Conservation (phyloP, 2,329 filamentous ascomycete species). For the Bipolaris gigantea region DNA sequence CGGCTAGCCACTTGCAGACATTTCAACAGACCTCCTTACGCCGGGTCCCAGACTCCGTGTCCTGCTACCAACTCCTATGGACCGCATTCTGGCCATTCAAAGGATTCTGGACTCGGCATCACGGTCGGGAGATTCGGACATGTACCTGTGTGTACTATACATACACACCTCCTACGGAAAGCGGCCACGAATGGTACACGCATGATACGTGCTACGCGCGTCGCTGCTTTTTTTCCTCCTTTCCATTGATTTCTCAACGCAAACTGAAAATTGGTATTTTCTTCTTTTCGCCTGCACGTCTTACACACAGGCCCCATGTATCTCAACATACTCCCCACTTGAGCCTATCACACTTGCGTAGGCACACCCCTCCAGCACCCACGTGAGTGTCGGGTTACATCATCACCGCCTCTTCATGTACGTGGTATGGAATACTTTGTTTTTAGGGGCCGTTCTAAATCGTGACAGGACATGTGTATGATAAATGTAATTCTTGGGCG, state of each 20-base stretch:
- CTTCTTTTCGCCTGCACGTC: background rate
- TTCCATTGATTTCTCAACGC: background rate
- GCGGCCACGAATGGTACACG: background rate
- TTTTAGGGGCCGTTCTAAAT: too few species aligned
- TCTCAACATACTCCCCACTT: background rate
- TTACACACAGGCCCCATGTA: background rate
- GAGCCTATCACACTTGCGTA: background rate
- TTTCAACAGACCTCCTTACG: conserved; percentile 3
- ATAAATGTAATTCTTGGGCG: too few species aligned
- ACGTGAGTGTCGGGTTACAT: too few species aligned
- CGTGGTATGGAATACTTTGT: too few species aligned
- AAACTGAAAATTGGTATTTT: background rate
- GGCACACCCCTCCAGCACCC: too few species aligned
- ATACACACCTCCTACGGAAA: background rate
- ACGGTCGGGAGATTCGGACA: background rate
- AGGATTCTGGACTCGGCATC: background rate
- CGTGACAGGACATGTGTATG: too few species aligned
- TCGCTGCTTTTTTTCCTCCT: background rate
- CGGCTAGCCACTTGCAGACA: conserved; percentile 10
- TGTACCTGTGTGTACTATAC: too few species aligned
- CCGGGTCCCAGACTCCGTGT: conserved; percentile 5
- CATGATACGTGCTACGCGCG: background rate
- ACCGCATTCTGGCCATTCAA: background rate
- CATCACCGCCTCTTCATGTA: too few species aligned
- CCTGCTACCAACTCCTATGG: background rate